phyloP scores from a whole-genome alignment of 805 yeast species.

The Starmera pachycereana region DNA sequence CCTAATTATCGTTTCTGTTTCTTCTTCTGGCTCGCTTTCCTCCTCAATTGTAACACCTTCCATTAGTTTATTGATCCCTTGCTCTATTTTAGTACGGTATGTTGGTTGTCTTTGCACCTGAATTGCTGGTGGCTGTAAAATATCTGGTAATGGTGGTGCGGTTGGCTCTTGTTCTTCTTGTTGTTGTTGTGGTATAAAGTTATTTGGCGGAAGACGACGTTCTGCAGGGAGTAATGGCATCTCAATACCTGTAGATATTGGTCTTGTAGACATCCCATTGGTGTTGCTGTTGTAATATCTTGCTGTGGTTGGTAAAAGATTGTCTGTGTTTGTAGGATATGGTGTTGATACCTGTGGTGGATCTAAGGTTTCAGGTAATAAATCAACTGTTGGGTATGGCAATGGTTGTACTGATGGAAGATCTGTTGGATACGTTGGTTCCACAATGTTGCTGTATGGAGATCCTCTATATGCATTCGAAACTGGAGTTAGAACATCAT shows the following conservation, averaged over 20 bases:
- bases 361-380: too few relatives aligned
- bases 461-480: slow-evolving; percentile 11
- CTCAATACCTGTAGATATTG: slow-evolving; percentile 11
- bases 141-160: slow-evolving; percentile 6
- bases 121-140: background rate
- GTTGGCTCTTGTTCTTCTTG: slow-evolving; percentile 5
- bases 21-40: background rate
- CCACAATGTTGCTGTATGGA: too few relatives aligned
- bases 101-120: slow-evolving; percentile 13
- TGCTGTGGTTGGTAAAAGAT: background rate
- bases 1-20: background rate
- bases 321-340: too few relatives aligned
- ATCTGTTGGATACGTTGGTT: background rate
- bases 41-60: background rate
- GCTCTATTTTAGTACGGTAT: slow-evolving; percentile 17
- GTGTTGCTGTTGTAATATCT: background rate
- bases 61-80: slow-evolving; percentile 10
- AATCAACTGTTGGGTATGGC: too few relatives aligned
- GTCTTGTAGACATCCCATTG: slow-evolving; percentile 18
- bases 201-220: background rate
- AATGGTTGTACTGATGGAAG: too few relatives aligned
- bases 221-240: slow-evolving; percentile 1
- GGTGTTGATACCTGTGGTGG: too few relatives aligned
- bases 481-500: slow-evolving; percentile 11
- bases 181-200: background rate